Base-by-base conservation (phyloP, 2,329 filamentous ascomycete genomes). In the Eutypella sp. region DNA sequence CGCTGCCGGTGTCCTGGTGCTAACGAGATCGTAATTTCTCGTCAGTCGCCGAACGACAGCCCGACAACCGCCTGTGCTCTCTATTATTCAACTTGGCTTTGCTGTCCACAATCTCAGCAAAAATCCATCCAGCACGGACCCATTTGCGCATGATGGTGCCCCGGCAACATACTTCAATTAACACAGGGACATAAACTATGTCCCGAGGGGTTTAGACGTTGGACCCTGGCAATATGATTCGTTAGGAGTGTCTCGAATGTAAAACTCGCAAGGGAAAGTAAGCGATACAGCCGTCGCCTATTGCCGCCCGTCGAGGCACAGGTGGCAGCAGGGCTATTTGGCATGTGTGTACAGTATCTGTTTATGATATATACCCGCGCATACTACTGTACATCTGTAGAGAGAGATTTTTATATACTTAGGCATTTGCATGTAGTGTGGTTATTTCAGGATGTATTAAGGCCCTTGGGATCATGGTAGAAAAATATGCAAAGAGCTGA, bases 11-110 rank as follows among this genome's bases (percentile, higher is more conserved):
- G 55, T 53, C 57, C 56, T 52, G 46, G 8, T 29, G 29, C 57
- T 59, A 59, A 57, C 50, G 52, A 57, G 55, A 47, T 53, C 56
- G 57, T 55, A 61, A 62, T 61, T 59, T 62, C 57, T 46, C 40
- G 50, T 57, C 40, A 19, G 22, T 16, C 7, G 36, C 36, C 23
- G 10, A 8, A 24, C 36, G 9, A 24, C 18, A 15, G 54, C 47
- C 42, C 52, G 52, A 57, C 52, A 55, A 55, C 48, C 54, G 57
- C 58, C 56, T n/a, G n/a, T n/a, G n/a, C n/a, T n/a, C n/a, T n/a
- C n/a, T n/a, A n/a, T n/a, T n/a, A n/a, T n/a, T n/a, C n/a, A n/a
- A n/a, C n/a, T n/a, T n/a, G n/a, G n/a, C n/a, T n/a, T n/a, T n/a
- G n/a, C n/a, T n/a, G n/a, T n/a, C n/a, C n/a, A n/a, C n/a, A n/a